Percentiles rank a stretch among this genome's conserved stretches.
Evolutionary conservation across 257 asterid species (phyloP).

Genomic region (Rubia yunnanensis): DNA sequence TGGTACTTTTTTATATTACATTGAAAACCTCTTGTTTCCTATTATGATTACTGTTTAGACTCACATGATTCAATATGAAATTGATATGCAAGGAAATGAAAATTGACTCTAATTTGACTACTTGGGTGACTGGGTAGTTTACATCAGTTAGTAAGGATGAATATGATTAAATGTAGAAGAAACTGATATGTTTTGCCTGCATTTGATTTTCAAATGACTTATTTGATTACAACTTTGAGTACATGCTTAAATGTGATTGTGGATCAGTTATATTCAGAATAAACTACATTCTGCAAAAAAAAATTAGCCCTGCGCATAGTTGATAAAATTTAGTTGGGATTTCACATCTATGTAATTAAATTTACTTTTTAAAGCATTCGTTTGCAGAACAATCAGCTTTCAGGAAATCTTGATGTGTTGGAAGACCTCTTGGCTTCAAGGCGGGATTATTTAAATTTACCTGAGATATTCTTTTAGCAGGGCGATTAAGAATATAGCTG

Average conservation of each 20-base stretch:
- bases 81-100: constrained; percentile 1
- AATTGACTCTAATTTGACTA: background rate
- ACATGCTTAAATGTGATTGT: background rate
- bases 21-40: background rate
- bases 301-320: too few species aligned
- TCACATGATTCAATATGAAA: background rate
- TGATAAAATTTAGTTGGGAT: too few species aligned
- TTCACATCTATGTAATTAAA: too few species aligned
- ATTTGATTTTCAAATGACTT: background rate
- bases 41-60: background rate
- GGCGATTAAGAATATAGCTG: too few species aligned
- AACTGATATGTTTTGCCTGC: background rate
- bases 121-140: background rate
- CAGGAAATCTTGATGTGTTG: too few species aligned
- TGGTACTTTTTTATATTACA: too few species aligned
- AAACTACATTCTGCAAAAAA: background rate
- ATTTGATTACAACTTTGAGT: background rate
- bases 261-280: background rate
- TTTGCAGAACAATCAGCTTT: too few species aligned
- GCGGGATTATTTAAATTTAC: too few species aligned
- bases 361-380: too few species aligned
- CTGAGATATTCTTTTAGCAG: too few species aligned
- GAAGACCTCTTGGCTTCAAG: too few species aligned
- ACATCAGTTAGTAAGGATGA: background rate
- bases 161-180: background rate